Conservation (phyloP, 129 eudicot genomes). For the Mikania micrantha region DNA sequence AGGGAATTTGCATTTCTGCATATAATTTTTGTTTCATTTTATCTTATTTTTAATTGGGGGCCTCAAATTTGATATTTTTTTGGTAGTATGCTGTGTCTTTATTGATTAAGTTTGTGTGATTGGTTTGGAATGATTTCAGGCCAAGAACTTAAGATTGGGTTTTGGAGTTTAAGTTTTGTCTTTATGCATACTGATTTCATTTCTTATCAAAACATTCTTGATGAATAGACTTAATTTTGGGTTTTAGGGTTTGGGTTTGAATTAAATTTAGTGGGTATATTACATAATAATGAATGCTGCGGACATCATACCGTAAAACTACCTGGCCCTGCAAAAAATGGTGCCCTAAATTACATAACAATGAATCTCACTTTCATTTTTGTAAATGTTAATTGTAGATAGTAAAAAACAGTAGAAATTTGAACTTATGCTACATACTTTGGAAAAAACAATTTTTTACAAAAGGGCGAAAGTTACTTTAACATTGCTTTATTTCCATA, state of each 20-base stretch:
- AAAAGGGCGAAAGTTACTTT: not conserved
- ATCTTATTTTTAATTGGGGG: not conserved
- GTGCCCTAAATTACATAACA: no score
- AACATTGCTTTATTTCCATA: not conserved
- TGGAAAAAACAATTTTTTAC: not conserved
- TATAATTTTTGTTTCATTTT: not conserved
- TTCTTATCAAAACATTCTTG: constrained; percentile 2
- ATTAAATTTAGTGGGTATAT: not conserved
- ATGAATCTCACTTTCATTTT: not conserved
- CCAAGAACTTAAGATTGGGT: constrained; percentile 12
- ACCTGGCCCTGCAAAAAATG: no score
- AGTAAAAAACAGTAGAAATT: no score
- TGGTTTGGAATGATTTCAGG: constrained; percentile 2
- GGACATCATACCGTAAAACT: no score
- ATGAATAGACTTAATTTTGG: not conserved
- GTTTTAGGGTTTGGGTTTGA: constrained; percentile 6
- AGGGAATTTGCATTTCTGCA: not conserved
- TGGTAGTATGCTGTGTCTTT: constrained; percentile 9
- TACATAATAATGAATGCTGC: no score
- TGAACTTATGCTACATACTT: not conserved
- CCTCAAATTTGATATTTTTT: not conserved
- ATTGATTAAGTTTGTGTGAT: not conserved
- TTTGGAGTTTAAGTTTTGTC: not conserved
- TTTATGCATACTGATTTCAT: not conserved
- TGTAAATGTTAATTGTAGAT: not conserved